A percentile compares a stretch with the other conserved stretches of the same genome.
phyloP scores from a whole-genome alignment of 306 rosid genomes.

The Medicago lupulina region DNA sequence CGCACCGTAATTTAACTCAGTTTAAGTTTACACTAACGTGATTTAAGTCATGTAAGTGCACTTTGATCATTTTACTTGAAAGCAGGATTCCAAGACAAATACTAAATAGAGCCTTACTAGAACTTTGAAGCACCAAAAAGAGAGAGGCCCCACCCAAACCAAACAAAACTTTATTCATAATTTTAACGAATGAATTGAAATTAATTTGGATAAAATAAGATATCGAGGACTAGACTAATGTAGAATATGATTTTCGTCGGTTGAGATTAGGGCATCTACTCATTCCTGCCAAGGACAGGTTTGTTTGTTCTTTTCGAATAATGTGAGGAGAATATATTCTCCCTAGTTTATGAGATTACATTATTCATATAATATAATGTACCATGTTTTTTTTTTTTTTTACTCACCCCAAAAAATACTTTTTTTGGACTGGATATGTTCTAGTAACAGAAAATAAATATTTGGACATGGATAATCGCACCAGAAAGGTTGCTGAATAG shows the following conservation, averaged over 20 bases:
- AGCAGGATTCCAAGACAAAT: constrained; percentile 48
- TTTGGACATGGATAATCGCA: not conserved
- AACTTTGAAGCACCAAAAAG: constrained; percentile 10
- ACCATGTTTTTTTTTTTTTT: not conserved
- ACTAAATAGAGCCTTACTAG: constrained; percentile 28
- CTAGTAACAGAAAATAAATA: not conserved
- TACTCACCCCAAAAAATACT: too few species aligned
- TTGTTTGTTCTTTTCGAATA: constrained; percentile 27
- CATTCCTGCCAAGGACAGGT: constrained; percentile 20
- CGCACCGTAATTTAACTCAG: too few species aligned
- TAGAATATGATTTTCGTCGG: constrained; percentile 33
- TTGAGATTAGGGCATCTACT: constrained; percentile 27
- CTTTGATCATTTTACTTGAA: too few species aligned
- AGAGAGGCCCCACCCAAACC: constrained; percentile 23
- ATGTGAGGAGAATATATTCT: constrained; percentile 45
- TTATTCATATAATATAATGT: not conserved
- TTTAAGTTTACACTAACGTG: too few species aligned
- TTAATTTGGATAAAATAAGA: constrained; percentile 30
- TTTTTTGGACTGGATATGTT: too few species aligned
- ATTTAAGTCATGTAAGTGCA: too few species aligned
- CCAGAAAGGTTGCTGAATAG: not conserved
- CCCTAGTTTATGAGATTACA: constrained; percentile 13
- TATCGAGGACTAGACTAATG: constrained; percentile 17
- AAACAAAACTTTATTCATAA: constrained; percentile 2
- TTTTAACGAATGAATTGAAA: not conserved